Base-by-base conservation (phyloP, 1,284 basidiomycete species). In the Cronartium quercuum region DNA sequence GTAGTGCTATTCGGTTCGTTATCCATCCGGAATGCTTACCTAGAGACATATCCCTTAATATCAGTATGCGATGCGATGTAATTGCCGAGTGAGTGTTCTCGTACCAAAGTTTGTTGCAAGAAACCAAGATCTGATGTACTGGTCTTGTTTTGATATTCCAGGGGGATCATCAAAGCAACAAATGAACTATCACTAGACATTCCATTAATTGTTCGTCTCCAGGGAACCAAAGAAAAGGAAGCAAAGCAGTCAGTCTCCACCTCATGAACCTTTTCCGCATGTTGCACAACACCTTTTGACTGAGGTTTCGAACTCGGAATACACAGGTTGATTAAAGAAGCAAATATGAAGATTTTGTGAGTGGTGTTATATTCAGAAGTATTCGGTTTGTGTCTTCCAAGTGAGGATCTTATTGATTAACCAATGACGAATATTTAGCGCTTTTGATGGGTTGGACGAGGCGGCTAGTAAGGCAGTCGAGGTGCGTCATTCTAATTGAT, bases 111-210 rank as follows among this genome's bases (percentile, higher is more conserved):
- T 61, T 9, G 42, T 15, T 18, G 35, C 6, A 38, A 51, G 42
- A 9, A 34, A 51, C 18, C 7, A 0, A 9, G 66, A 10, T 60
- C 13, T 21, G 61, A 18, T 55, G 21, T 12, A 40, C 6, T 21
- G 47, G 7, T 37, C 40, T 24, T 35, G 66, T 47, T 66, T 66
- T 91, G 93, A 81, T 94, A 94, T 79, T 55, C 10, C 76, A 78
- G 78, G 84, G 95, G 95, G 82, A 95, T 98, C 82, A 98, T 99
- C 85, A 93, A 92, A 81, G 95, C 95, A 34, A 93, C 94, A 63
- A 91, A 92, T 83, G 94, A 98, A 82, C 86, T 99, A 55, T 83
- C 88, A 66, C 84, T 99, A 75, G 86, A 83, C 18, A 90, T 98
- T 77, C 96, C 96, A 63, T 83, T 98, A 62, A 88, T 98, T 76